These are phyloP conservation scores for Naganishia antarctica DNA, from an alignment of 768 basidiomycete genomes.

Conservation along the genomic window DNA sequence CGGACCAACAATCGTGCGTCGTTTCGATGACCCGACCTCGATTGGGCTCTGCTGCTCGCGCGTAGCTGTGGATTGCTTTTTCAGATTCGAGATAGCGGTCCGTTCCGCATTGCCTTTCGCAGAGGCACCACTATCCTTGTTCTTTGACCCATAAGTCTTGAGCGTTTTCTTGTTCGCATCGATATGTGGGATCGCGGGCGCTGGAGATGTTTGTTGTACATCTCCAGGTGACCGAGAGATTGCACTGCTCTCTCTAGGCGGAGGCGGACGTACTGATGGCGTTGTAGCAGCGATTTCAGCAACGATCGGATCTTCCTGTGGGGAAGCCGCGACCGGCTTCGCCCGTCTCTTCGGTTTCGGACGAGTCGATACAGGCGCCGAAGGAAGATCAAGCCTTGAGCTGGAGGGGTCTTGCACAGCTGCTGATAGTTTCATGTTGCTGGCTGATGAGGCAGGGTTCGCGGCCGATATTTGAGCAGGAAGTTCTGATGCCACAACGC, in stretches of 20 bases:
- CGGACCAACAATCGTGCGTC: background rate
- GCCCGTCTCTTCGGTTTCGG: conserved; percentile 11
- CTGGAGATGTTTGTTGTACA: background rate
- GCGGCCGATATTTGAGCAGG: background rate
- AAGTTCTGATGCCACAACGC: background rate
- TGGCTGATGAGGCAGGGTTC: background rate
- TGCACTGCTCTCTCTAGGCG: too few relatives aligned
- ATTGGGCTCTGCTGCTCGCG: background rate
- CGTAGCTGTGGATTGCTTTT: background rate
- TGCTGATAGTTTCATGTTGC: background rate
- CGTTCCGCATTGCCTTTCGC: background rate
- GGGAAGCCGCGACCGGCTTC: background rate
- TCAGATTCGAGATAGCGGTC: background rate
- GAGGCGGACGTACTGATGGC: background rate
- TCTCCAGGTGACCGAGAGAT: background rate
- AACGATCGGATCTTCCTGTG: background rate
- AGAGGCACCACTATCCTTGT: background rate
- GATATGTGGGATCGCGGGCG: background rate
- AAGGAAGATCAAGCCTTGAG: background rate
- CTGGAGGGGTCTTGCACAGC: background rate
- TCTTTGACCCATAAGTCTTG: conserved; percentile 8
- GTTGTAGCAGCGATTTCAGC: background rate
- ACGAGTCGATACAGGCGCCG: background rate
- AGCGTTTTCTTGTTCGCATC: background rate
- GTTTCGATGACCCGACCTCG: background rate